Evolutionary conservation across 1,284 basidiomycete species (phyloP).

Genomic region (Ceratobasidium sp.): DNA sequence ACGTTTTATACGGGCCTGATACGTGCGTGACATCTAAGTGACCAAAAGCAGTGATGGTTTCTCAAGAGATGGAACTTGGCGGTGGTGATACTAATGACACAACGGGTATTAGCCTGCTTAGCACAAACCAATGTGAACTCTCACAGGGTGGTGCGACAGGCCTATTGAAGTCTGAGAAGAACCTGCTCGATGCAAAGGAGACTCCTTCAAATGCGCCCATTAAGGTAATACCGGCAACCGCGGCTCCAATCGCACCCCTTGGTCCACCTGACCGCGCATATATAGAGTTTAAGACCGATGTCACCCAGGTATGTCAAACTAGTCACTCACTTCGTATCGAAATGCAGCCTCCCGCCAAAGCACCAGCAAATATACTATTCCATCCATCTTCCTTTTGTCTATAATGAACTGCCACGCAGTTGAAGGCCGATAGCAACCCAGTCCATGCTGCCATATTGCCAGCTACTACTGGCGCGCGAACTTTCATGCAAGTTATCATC

Average conservation of each 20-base stretch:
- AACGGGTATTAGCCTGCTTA: no score
- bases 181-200: neutral
- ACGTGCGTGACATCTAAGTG: no score
- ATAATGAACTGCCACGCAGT: conserved; percentile 9
- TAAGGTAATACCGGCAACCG: neutral
- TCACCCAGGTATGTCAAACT: neutral
- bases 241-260: neutral
- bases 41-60: no score
- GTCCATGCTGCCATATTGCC: conserved; percentile 22
- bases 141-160: conserved; percentile 9
- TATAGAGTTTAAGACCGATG: neutral
- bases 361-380: conserved; percentile 11
- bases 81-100: no score
- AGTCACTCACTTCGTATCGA: conserved; percentile 2
- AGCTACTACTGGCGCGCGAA: conserved; percentile 2
- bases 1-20: no score
- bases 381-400: conserved; percentile 5
- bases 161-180: neutral
- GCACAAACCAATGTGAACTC: neutral
- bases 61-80: no score
- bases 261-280: neutral
- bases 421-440: conserved; percentile 6
- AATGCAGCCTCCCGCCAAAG: conserved; percentile 3
- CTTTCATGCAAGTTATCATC: neutral
- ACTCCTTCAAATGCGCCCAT: conserved; percentile 8